Evolutionary conservation across 257 asterid genomes (phyloP), one percentile per base, ranked within the genome.

Genomic region (Solanum commersonii): DNA sequence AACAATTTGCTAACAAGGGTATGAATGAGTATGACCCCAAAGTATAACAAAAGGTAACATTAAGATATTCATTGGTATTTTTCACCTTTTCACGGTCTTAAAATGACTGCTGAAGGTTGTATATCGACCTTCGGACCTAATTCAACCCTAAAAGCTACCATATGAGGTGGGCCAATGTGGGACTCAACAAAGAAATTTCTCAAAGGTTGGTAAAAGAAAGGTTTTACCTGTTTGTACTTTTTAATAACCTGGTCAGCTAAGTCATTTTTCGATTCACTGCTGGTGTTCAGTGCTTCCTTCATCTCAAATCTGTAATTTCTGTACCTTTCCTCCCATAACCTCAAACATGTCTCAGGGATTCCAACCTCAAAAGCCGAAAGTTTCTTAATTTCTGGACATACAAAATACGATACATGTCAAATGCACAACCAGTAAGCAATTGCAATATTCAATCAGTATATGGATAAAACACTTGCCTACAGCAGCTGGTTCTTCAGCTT

Each of bases 161-260:
- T 15, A 70, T 6, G 3, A 70, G 38, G 23, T 70, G 38, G 22
- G 6, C 12, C 23, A 23, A 70, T 15, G 11, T 70, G 76, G 18
- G 11, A 16, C 42, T 33, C 7, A 33, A 72, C 79, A 31, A 72
- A 33, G 38, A 15, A 81, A 29, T 9, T 79, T 10, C 27, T 46
- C 14, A 27, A 72, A 46, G 85, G 22, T 49, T 8, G 65, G 25
- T 13, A 31, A n/a, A 86, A 56, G 44, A 77, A 44, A 49, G 25
- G 63, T 22, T 10, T 72, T 35, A 95, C 99, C 95, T 90, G 94
- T 92, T 92, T 95, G 92, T 94, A 96, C 79, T 92, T 93, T 20
- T 89, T 88, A 31, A 95, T 91, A 72, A 95, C 96, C 2, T 88
- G 94, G 44, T 89, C 27, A 11, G 98, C 98, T 31, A 90, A 90